A percentile compares a stretch with the other conserved stretches of the same genome.
Conservation (phyloP, 805 yeast species). For the Phaffomyces opuntiae region DNA sequence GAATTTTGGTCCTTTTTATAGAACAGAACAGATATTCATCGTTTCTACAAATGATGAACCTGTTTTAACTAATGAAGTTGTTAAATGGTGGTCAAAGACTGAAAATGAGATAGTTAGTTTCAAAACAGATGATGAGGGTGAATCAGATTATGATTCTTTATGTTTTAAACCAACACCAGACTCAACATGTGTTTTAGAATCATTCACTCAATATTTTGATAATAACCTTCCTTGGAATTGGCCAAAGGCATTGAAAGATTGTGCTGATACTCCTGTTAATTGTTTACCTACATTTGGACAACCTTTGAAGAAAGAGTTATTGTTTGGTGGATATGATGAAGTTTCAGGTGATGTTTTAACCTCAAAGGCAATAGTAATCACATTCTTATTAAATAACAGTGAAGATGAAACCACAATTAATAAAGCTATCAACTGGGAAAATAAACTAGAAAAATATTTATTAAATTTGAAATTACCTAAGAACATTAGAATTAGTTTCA, state of each 20-base stretch:
- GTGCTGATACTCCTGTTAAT: conserved; percentile 77
- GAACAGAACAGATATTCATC: conserved; percentile 78
- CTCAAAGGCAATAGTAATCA: conserved; percentile 69
- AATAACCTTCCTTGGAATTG: conserved; percentile 58
- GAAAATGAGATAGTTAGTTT: conserved; percentile 46
- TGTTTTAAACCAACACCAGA: conserved; percentile 83
- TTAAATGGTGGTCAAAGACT: conserved; percentile 86
- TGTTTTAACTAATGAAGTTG: conserved; percentile 59
- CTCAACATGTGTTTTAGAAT: conserved; percentile 70
- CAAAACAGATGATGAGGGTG: conserved; percentile 21
- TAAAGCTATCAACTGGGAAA: conserved; percentile 56
- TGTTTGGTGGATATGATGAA: conserved; percentile 55
- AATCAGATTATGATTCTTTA: conserved; percentile 46
- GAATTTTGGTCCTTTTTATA: conserved; percentile 85
- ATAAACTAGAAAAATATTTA: conserved; percentile 51
- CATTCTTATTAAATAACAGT: conserved; percentile 58
- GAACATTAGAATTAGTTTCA: conserved; percentile 63
- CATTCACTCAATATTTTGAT: conserved; percentile 83
- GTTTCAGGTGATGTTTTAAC: conserved; percentile 40
- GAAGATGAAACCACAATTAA: conserved; percentile 28
- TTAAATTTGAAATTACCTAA: conserved; percentile 37
- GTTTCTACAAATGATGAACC: conserved; percentile 59
- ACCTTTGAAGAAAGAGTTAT: conserved; percentile 65
- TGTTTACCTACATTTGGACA: conserved; percentile 90
- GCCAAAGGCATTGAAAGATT: conserved; percentile 45